Conservation (phyloP, 371 early-diverging fungal species). For the Mucor indicus region DNA sequence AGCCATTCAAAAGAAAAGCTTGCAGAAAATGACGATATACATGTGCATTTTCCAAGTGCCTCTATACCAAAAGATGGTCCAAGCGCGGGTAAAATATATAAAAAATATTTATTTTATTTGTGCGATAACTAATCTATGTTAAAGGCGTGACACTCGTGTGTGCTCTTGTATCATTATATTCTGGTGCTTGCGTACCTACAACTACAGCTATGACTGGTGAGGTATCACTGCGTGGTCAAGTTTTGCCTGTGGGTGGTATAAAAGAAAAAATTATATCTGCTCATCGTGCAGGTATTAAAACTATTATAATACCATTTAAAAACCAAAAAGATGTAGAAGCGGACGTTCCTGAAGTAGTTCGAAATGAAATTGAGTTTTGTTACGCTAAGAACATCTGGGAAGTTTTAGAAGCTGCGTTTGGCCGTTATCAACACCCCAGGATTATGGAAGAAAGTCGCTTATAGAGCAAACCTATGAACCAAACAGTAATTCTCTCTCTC, state of each 20-base stretch:
- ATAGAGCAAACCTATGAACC: background rate
- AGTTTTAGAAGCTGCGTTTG: conserved; percentile 62
- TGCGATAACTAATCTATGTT: too few relatives aligned
- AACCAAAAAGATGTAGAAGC: conserved; percentile 54
- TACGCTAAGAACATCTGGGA: conserved; percentile 65
- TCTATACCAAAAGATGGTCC: conserved; percentile 87
- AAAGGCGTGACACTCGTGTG: conserved; percentile 71
- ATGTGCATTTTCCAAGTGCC: conserved; percentile 84
- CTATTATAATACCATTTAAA: conserved; percentile 50
- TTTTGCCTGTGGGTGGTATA: conserved; percentile 84
- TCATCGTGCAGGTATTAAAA: conserved; percentile 70
- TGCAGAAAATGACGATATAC: conserved; percentile 56
- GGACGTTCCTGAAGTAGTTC: conserved; percentile 63
- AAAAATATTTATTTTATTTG: background rate
- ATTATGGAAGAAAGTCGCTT: conserved; percentile 8
- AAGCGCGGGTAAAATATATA: conserved; percentile 23
- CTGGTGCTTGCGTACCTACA: conserved; percentile 47
- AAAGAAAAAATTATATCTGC: conserved; percentile 86
- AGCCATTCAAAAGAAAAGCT: conserved; percentile 34
- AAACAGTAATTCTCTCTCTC: too few relatives aligned
- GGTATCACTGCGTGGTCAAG: conserved; percentile 76
- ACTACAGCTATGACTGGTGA: conserved; percentile 84
- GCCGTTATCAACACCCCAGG: background rate
- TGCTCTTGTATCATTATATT: conserved; percentile 74
- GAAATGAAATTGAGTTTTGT: conserved; percentile 63